Percentiles rank a stretch among this genome's conserved stretches.
Conservation (phyloP, 768 basidiomycete species). For the Collybia sordida region DNA sequence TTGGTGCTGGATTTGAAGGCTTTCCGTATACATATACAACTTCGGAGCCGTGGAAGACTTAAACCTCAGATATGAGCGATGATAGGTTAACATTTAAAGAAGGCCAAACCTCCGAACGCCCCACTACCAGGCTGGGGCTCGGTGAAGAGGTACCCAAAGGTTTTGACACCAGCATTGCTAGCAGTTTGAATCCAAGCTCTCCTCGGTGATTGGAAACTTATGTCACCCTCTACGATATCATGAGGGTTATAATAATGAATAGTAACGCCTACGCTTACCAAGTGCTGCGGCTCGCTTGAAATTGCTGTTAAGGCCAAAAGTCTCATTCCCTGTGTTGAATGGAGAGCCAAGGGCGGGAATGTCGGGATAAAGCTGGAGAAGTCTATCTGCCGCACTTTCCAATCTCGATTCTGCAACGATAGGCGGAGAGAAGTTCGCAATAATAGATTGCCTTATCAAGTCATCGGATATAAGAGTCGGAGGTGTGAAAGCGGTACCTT, state of each 20-base stretch:
- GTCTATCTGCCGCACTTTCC: conserved; percentile 11
- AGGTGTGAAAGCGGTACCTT: conserved; percentile 32
- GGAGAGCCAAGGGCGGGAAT: conserved; percentile 42
- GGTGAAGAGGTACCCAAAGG: conserved; percentile 38
- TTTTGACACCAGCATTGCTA: conserved; percentile 27
- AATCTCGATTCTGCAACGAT: conserved; percentile 18
- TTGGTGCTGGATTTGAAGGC: conserved; percentile 10
- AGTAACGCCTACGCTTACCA: conserved; percentile 4
- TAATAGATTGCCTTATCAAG: conserved; percentile 14
- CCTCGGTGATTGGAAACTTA: conserved; percentile 33
- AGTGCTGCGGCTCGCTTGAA: conserved; percentile 39
- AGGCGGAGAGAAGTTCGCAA: conserved; percentile 24
- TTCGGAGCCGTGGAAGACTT: conserved; percentile 32
- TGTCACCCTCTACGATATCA: conserved; percentile 23
- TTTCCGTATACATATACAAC: conserved; percentile 29
- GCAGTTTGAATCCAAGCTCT: conserved; percentile 34
- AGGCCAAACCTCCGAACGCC: conserved; percentile 2
- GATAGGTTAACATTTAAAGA: background rate
- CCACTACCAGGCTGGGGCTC: conserved; percentile 23
- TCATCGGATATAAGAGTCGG: conserved; percentile 21
- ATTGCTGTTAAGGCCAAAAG: conserved; percentile 38
- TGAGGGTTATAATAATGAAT: background rate
- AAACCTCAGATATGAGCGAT: background rate
- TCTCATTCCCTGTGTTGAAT: conserved; percentile 42
- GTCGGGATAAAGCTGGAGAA: conserved; percentile 41